Evolutionary conservation across 495 filamentous ascomycete species (phyloP), one percentile per base, ranked within the genome.

Genomic region (Neurospora cerealis): DNA sequence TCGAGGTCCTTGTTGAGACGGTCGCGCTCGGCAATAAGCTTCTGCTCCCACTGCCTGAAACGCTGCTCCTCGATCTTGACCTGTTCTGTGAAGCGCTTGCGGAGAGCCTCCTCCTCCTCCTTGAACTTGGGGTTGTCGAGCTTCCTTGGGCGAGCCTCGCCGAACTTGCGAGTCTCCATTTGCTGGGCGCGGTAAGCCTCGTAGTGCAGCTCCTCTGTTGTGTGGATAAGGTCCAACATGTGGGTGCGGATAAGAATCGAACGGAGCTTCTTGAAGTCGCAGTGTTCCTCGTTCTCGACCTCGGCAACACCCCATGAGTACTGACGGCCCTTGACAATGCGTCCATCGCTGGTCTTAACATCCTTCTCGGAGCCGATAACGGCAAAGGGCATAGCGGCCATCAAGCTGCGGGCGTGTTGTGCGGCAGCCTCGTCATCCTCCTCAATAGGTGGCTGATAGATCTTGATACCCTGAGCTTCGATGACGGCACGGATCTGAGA

Each of bases 71-170:
- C 96, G 79, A 98, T 93, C 91, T 99, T 99, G 86, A 98, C 96
- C 83, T 99, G 96, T 87, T 99, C 96, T 76, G 96, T 99, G 87
- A 99, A 99, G 75, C 96, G 89, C 92, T 99, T 99, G 82, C 96
- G 90, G 77, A 99, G 88, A 75, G 91, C 93, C 88, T 99, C 96
- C 80, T 99, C 96, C 83, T 99, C 96, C 83, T 99, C 96, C 88
- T 99, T 99, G 90, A 98, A 99, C 89, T 98, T 98, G 83, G 96
- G 96, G 87, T 99, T 99, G 87, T 99, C 96, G 75, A 99, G 88
- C 88, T 99, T 99, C 83, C 94, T 88, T 75, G 96, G 96, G 71
- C 96, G 89, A 60, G 95, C 95, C 87, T 99, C 96, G 83, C 96
- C 96, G 77, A 98, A 98, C 85, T 99, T 99, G 83, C 96, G 90